Evolutionary conservation across 805 yeast genomes (phyloP).

Genomic region (Kodamaea jinghongensis): DNA sequence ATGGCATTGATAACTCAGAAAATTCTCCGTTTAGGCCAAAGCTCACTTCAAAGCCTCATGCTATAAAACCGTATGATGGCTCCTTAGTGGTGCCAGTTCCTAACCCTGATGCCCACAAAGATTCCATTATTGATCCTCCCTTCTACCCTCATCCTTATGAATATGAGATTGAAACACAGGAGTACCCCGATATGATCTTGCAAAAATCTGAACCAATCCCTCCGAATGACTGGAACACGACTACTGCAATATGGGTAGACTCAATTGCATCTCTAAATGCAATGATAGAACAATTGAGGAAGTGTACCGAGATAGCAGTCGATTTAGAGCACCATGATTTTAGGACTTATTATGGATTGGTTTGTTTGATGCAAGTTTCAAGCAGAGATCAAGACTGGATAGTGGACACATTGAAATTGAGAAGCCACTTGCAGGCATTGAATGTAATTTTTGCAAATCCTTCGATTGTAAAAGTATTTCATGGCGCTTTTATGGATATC

Average conservation of each 20-base stretch:
- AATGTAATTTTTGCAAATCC: constrained; percentile 84
- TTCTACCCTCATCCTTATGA: constrained; percentile 81
- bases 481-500: constrained; percentile 96
- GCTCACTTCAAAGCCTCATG: constrained; percentile 69
- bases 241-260: constrained; percentile 73
- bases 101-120: constrained; percentile 12
- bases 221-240: constrained; percentile 61
- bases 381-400: constrained; percentile 80
- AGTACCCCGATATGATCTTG: constrained; percentile 62
- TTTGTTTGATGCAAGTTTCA: constrained; percentile 90
- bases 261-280: constrained; percentile 45
- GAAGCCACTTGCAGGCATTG: constrained; percentile 65
- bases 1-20: constrained; percentile 66
- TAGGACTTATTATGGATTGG: constrained; percentile 85
- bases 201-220: constrained; percentile 41
- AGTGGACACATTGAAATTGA: constrained; percentile 75
- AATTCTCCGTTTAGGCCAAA: constrained; percentile 74
- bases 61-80: constrained; percentile 55
- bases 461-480: constrained; percentile 77
- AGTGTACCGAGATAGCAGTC: constrained; percentile 70
- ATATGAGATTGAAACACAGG: constrained; percentile 65
- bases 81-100: constrained; percentile 32
- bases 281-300: constrained; percentile 54
- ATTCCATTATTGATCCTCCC: constrained; percentile 34
- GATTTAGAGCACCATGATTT: constrained; percentile 96